Evolutionary conservation across 176 grass and related monocot genomes (phyloP).

Genomic region (Cenchrus americanus): DNA sequence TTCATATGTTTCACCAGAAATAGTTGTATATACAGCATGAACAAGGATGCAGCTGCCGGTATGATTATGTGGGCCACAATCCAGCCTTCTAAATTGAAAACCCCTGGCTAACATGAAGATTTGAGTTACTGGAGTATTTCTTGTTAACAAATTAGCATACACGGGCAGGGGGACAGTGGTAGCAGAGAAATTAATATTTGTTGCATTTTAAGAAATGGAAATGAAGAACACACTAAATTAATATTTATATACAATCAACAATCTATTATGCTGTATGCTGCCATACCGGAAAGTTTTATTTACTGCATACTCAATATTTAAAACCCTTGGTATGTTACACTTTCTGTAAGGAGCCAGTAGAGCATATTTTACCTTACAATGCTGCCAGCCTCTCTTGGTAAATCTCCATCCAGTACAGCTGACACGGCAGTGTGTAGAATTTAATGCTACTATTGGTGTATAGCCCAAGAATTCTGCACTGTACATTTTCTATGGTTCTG

Average conservation of each 20-base stretch:
- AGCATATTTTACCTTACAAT: not conserved
- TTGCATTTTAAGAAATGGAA: not conserved
- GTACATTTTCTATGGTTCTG: conserved; percentile 16
- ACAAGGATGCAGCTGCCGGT: not conserved
- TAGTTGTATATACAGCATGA: not conserved
- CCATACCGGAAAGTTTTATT: not conserved
- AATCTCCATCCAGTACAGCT: not conserved
- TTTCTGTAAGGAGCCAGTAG: conserved; percentile 6
- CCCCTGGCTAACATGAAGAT: not conserved
- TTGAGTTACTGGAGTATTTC: not conserved
- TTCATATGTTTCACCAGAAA: conserved; percentile 3
- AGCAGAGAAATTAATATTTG: not conserved
- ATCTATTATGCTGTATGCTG: not conserved
- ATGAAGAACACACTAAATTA: not conserved
- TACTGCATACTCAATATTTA: conserved; percentile 7
- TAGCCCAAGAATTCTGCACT: conserved; percentile 2
- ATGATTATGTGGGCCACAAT: not conserved
- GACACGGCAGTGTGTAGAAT: not conserved
- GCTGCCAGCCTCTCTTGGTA: not conserved
- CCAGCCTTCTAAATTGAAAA: not conserved
- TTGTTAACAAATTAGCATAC: not conserved
- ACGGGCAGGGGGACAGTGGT: not conserved
- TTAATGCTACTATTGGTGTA: conserved; percentile 12
- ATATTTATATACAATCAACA: not conserved
- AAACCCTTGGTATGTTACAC: not conserved